phyloP scores from a whole-genome alignment of 768 basidiomycete genomes.

The Mycena maculata region DNA sequence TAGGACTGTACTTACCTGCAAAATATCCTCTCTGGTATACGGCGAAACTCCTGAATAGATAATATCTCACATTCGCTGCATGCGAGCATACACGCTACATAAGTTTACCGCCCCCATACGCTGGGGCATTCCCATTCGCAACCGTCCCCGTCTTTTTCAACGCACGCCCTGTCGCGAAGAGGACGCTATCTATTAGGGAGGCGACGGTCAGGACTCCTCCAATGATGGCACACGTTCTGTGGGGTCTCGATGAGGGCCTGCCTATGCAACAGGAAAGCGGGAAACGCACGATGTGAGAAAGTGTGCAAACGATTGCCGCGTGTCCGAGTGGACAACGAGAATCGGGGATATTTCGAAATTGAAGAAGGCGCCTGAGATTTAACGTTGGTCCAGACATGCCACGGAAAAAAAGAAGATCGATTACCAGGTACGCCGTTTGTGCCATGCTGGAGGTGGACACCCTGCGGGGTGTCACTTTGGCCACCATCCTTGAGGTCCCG shows the following conservation, averaged over 20 bases:
- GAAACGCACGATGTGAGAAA: conserved; percentile 91
- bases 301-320: conserved; percentile 95
- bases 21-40: too few species aligned
- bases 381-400: not conserved
- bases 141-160: conserved; percentile 67
- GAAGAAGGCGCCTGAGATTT: conserved; percentile 69
- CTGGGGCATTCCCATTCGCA: conserved; percentile 46
- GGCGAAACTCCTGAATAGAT: too few species aligned
- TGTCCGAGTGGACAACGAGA: conserved; percentile 91
- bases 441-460: conserved; percentile 81
- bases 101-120: conserved; percentile 50
- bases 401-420: not conserved
- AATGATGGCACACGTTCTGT: conserved; percentile 95
- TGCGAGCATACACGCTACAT: conserved; percentile 48
- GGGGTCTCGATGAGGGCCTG: conserved; percentile 10
- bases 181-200: conserved; percentile 84
- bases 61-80: conserved; percentile 15
- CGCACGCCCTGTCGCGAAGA: conserved; percentile 84
- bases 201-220: conserved; percentile 97
- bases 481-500: conserved; percentile 81
- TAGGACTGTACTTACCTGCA: too few species aligned
- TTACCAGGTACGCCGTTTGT: conserved; percentile 74
- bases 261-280: conserved; percentile 5
- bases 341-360: conserved; percentile 99
- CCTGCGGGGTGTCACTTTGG: conserved; percentile 67